phyloP scores from a whole-genome alignment of 2,329 filamentous ascomycete species.

The Colletotrichum sp. region DNA sequence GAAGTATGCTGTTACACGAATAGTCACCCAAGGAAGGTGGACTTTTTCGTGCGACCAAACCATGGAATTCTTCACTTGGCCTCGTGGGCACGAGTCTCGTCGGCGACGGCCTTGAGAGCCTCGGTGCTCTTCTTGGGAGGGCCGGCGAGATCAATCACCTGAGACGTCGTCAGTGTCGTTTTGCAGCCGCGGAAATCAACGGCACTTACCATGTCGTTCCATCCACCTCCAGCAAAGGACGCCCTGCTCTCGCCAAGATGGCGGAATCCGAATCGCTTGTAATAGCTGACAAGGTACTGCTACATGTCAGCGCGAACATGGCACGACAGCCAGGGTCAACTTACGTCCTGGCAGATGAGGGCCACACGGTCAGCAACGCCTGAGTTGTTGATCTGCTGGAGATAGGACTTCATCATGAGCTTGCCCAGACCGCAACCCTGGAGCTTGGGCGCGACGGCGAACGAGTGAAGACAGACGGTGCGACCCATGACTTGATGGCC shows the following conservation, averaged over 20 bases:
- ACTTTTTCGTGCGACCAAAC: background rate
- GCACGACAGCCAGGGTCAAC: conserved; percentile 23
- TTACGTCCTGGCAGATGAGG: conserved; percentile 75
- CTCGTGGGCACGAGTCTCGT: background rate
- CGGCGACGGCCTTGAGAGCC: background rate
- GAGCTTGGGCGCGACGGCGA: conserved; percentile 78
- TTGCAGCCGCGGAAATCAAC: background rate
- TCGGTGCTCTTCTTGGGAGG: conserved; percentile 18
- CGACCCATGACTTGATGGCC: conserved; percentile 77
- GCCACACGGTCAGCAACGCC: conserved; percentile 75
- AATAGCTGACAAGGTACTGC: conserved; percentile 73
- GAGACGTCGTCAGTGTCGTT: background rate
- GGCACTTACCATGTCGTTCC: conserved; percentile 76
- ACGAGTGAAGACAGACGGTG: conserved; percentile 81
- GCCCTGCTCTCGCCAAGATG: conserved; percentile 72
- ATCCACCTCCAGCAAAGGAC: conserved; percentile 78
- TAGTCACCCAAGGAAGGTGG: background rate
- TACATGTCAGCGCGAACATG: background rate
- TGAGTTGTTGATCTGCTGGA: conserved; percentile 75
- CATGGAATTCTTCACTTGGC: background rate
- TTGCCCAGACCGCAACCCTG: conserved; percentile 77
- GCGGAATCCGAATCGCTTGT: conserved; percentile 76
- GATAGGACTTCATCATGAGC: conserved; percentile 76
- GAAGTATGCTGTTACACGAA: background rate
- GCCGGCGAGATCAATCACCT: conserved; percentile 28